These are phyloP conservation scores for Holtermannia corniformis DNA, from an alignment of 768 basidiomycete genomes.

Conservation along the genomic window DNA sequence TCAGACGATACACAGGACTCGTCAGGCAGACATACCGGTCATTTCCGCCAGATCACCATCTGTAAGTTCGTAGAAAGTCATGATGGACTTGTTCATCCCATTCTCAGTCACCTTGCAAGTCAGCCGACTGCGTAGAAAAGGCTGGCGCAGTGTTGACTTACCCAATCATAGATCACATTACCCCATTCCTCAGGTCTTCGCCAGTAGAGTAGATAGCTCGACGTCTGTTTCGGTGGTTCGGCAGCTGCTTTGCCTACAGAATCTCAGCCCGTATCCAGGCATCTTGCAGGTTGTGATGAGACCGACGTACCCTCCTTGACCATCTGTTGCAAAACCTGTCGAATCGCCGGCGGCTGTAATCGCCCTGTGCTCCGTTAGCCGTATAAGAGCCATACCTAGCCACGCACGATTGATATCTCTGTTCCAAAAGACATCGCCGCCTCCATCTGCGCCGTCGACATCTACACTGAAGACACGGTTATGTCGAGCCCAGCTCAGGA, in stretches of 20 bases:
- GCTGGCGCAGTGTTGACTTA: slow-evolving; percentile 13
- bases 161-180: slow-evolving; percentile 43
- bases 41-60: slow-evolving; percentile 41
- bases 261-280: background rate
- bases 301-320: slow-evolving; percentile 31
- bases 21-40: slow-evolving; percentile 22
- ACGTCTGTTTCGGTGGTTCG: slow-evolving; percentile 35
- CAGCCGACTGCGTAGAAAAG: background rate
- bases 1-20: background rate
- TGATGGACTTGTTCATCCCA: slow-evolving; percentile 41
- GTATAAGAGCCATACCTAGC: slow-evolving; percentile 1
- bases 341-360: slow-evolving; percentile 24
- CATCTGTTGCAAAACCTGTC: slow-evolving; percentile 25
- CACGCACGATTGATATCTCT: slow-evolving; percentile 35
- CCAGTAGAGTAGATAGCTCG: slow-evolving; percentile 42
- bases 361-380: slow-evolving; percentile 15
- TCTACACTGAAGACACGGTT: slow-evolving; percentile 37
- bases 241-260: slow-evolving; percentile 24
- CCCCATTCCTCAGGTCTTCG: slow-evolving; percentile 45
- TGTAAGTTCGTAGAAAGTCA: slow-evolving; percentile 45
- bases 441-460: slow-evolving; percentile 18
- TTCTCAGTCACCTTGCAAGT: slow-evolving; percentile 38
- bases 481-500: slow-evolving; percentile 37
- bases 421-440: slow-evolving; percentile 38
- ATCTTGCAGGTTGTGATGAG: background rate